Evolutionary conservation across 108 stramenopile species (phyloP).

Genomic region (Seminavis robusta): DNA sequence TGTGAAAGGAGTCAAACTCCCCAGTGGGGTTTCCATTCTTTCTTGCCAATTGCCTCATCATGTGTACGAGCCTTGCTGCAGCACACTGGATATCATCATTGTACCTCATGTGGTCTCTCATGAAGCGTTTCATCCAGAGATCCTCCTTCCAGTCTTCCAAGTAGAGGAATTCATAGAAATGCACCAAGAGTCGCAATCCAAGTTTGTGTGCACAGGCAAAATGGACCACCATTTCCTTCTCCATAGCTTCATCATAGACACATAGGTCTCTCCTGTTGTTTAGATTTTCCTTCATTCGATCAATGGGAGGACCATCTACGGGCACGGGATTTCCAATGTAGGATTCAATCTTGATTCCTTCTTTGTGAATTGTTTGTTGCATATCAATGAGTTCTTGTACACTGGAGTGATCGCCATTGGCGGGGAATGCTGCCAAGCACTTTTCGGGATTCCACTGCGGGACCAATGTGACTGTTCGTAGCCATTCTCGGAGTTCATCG

Average conservation of each 20-base stretch:
- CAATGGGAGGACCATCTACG: conserved; percentile 48
- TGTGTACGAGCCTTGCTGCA: conserved; percentile 66
- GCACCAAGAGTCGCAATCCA: conserved; percentile 48
- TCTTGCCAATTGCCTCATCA: conserved; percentile 29
- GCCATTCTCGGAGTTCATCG: conserved; percentile 23
- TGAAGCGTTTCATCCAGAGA: conserved; percentile 68
- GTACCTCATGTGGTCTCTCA: conserved; percentile 76
- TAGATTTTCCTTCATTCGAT: conserved; percentile 64
- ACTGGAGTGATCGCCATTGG: conserved; percentile 24
- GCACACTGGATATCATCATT: conserved; percentile 80
- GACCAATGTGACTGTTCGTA: conserved; percentile 36
- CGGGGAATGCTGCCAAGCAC: conserved; percentile 22
- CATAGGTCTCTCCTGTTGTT: conserved; percentile 46
- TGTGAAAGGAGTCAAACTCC: conserved; percentile 70
- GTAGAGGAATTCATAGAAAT: conserved; percentile 79
- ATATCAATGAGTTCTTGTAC: conserved; percentile 40
- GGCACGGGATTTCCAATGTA: conserved; percentile 50
- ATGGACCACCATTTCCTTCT: conserved; percentile 68
- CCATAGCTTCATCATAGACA: conserved; percentile 66
- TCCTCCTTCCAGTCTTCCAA: conserved; percentile 75
- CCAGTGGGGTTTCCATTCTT: conserved; percentile 23
- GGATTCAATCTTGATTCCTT: conserved; percentile 13
- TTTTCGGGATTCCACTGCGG: conserved; percentile 23
- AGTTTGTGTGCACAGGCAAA: conserved; percentile 52
- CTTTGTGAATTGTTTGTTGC: conserved; percentile 24